Base-by-base conservation (phyloP, 2,329 filamentous ascomycete genomes). In the Arthrobotrys megalospora region DNA sequence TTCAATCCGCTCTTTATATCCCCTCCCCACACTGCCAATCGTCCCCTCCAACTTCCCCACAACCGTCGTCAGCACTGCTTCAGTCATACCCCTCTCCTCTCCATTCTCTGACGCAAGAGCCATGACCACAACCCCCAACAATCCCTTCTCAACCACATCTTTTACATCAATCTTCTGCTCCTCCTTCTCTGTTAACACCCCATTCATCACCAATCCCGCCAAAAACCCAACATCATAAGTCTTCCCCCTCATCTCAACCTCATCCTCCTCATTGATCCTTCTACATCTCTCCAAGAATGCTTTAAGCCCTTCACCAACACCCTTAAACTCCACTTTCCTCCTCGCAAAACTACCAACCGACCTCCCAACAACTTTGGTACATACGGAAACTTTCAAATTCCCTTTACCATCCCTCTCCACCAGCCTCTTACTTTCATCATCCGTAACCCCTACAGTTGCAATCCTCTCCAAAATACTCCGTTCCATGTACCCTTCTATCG, bases 401-500 rank as follows among this genome's bases (percentile, higher is more conserved):
- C 79, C 81, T 47, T 80, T 81, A 21, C 47, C 24, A 53, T 73
- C 68, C 55, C 80, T 76, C 12, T 81, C 81, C 43, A 81, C 78
- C 5, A 78, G 43, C 5, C 45, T 52, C 16, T 32, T 36, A 11
- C 32, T 24, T 19, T 48, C 47, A 8, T 52, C 62, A 28, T 72
- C 62, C 0, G 34, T 11, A 21, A 78, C 41, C 6, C 21, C 8
- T 0, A 72, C 28, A 4, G 67, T 19, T 1, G 63, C 58, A 7
- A 78, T 64, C 10, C 67, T 38, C 2, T 72, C 67, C 36, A 78
- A 43, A 10, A 78, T 55, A 21, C 75, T 78, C 3, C 71, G 72
- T 3, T 77, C 60, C 55, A 82, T 76, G 32, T 76, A 72, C 12
- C 68, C 73, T 64, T 82, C 81, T 36, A 82, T 82, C 12, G 71